Evolutionary conservation across 148 eudicot species (phyloP).

Genomic region (Vaccinium macrocarpon): DNA sequence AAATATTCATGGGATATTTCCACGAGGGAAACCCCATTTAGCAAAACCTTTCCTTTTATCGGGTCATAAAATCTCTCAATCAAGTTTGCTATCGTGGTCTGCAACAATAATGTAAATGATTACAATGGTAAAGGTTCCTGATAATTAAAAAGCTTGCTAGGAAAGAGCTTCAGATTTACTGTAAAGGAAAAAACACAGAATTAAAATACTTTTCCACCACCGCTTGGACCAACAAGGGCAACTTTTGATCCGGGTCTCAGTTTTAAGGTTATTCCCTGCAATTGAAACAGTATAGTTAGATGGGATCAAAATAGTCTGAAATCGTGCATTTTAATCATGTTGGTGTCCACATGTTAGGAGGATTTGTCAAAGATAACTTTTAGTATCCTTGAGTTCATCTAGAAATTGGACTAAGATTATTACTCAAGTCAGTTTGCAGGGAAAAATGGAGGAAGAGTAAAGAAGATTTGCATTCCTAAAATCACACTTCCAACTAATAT

Average conservation of each 20-base stretch:
- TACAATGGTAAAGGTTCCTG: conserved; percentile 7
- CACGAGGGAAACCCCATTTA: conserved; percentile 50
- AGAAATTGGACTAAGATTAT: neutral
- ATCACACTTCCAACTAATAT: no score
- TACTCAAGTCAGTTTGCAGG: conserved; percentile 3
- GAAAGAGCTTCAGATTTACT: neutral
- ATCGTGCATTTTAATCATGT: neutral
- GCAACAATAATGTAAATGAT: conserved; percentile 13
- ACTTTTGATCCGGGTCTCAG: conserved; percentile 59
- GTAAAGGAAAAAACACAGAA: neutral
- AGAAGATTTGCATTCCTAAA: neutral
- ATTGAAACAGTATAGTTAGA: neutral
- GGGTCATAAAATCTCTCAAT: conserved; percentile 70
- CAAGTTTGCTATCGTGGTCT: conserved; percentile 71
- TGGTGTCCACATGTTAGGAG: neutral
- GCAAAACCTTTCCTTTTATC: conserved; percentile 53
- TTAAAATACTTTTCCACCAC: conserved; percentile 57
- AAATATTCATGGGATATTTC: conserved; percentile 35
- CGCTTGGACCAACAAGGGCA: conserved; percentile 74
- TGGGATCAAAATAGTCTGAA: neutral
- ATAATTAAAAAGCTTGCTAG: neutral
- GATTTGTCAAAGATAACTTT: neutral
- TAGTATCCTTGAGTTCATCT: neutral
- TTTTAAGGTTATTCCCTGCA: conserved; percentile 56
- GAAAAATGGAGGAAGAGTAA: neutral